Evolutionary conservation across 768 basidiomycete genomes (phyloP).

Genomic region (Suillus fuscotomentosus): DNA sequence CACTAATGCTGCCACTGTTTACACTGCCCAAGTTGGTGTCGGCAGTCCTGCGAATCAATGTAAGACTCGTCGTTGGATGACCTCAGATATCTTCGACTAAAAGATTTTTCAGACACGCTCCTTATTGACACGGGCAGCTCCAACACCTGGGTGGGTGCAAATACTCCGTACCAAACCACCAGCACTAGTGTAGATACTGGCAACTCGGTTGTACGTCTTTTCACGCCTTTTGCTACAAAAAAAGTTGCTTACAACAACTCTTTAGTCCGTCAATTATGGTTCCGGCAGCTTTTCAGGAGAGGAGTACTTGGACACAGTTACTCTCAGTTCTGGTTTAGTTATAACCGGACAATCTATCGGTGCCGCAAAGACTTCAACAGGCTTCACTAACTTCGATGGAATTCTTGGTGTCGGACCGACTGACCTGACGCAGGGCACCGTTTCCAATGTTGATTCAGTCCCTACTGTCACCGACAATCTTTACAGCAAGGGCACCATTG

Average conservation of each 20-base stretch:
- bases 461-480: slow-evolving; percentile 36
- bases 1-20: slow-evolving; percentile 19
- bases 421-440: slow-evolving; percentile 28
- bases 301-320: slow-evolving; percentile 19
- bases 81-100: neutral
- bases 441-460: slow-evolving; percentile 9
- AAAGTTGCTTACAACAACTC: slow-evolving; percentile 1
- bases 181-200: slow-evolving; percentile 19
- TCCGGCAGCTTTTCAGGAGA: slow-evolving; percentile 18
- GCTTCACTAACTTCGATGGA: slow-evolving; percentile 35
- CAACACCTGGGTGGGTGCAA: slow-evolving; percentile 32
- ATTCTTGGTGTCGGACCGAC: slow-evolving; percentile 35
- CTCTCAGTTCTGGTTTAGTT: slow-evolving; percentile 11
- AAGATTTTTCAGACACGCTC: slow-evolving; percentile 20
- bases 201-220: slow-evolving; percentile 15
- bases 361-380: slow-evolving; percentile 31
- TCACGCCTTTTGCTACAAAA: neutral
- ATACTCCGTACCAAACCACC: slow-evolving; percentile 15
- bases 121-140: slow-evolving; percentile 33
- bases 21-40: slow-evolving; percentile 27
- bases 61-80: slow-evolving; percentile 10
- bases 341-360: slow-evolving; percentile 35
- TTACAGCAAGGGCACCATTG: slow-evolving; percentile 27
- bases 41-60: slow-evolving; percentile 27
- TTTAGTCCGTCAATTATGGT: slow-evolving; percentile 16